Conservation (phyloP, 2,329 filamentous ascomycete genomes). For the Alternaria brassicae region DNA sequence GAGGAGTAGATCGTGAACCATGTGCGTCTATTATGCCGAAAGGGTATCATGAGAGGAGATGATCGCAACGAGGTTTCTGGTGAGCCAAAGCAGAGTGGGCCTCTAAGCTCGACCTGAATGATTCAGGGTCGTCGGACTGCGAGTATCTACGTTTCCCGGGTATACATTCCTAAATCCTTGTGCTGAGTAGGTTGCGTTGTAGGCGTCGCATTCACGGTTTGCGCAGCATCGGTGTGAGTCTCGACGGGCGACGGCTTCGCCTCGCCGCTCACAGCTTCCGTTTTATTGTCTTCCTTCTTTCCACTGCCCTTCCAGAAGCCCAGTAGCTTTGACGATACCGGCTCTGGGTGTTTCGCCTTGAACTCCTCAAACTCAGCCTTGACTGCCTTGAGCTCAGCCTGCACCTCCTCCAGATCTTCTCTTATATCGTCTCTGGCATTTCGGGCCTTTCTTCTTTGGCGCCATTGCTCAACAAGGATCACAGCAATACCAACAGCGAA, state of each 20-base stretch:
- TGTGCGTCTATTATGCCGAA: slow-evolving; percentile 1
- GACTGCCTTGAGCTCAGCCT: slow-evolving; percentile 54
- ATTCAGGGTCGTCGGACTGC: background rate
- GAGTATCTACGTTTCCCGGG: background rate
- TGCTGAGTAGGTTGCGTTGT: background rate
- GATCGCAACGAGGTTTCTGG: background rate
- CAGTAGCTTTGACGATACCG: slow-evolving; percentile 35
- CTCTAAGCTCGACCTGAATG: background rate
- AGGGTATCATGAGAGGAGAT: slow-evolving; percentile 49
- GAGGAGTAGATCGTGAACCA: background rate
- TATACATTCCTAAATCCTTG: background rate
- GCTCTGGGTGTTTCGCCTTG: slow-evolving; percentile 45
- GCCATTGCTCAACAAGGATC: slow-evolving; percentile 68
- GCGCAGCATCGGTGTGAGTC: background rate
- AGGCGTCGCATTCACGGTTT: background rate
- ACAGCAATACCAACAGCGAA: slow-evolving; percentile 69
- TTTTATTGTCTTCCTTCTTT: slow-evolving; percentile 30
- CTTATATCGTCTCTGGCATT: slow-evolving; percentile 66
- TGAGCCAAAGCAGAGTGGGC: too few relatives aligned
- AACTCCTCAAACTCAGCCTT: slow-evolving; percentile 52
- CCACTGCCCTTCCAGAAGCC: slow-evolving; percentile 39
- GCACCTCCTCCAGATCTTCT: slow-evolving; percentile 65
- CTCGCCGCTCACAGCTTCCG: slow-evolving; percentile 16
- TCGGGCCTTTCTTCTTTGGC: slow-evolving; percentile 67
- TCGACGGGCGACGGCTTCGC: slow-evolving; percentile 2